Evolutionary conservation across 768 basidiomycete species (phyloP).

Genomic region (Boletus coccyginus): DNA sequence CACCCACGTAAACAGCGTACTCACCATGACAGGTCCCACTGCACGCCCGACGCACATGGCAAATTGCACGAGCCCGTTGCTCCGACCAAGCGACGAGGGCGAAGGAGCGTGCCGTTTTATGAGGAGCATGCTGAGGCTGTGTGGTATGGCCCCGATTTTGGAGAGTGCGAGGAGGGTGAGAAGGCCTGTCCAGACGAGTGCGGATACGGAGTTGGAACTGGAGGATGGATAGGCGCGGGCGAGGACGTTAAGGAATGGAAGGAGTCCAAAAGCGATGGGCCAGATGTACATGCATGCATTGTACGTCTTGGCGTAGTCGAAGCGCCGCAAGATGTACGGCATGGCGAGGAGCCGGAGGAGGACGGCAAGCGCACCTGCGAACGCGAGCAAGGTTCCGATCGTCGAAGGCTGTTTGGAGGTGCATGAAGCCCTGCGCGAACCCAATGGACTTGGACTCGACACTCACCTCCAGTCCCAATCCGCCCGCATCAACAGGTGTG

Average conservation of each 20-base stretch:
- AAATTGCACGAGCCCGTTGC: constrained; percentile 59
- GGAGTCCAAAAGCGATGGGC: constrained; percentile 43
- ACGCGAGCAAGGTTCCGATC: constrained; percentile 56
- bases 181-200: constrained; percentile 46
- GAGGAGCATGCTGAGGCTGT: constrained; percentile 59
- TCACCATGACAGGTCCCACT: constrained; percentile 53
- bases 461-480: constrained; percentile 51
- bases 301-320: constrained; percentile 49
- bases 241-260: constrained; percentile 48
- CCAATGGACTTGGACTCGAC: not conserved
- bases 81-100: constrained; percentile 41
- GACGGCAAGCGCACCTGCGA: constrained; percentile 47
- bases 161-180: constrained; percentile 39
- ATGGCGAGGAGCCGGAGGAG: constrained; percentile 49
- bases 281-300: constrained; percentile 50
- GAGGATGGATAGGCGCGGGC: constrained; percentile 18
- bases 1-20: constrained; percentile 22
- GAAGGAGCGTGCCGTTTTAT: constrained; percentile 41
- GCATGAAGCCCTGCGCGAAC: too few species aligned
- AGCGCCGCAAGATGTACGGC: constrained; percentile 49
- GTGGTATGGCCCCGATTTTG: constrained; percentile 9
- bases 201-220: too few species aligned
- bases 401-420: constrained; percentile 39
- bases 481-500: constrained; percentile 52
- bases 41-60: constrained; percentile 54